These are phyloP conservation scores for Ziziphus jujuba DNA, from an alignment of 306 rosid genomes.

Conservation along the genomic window DNA sequence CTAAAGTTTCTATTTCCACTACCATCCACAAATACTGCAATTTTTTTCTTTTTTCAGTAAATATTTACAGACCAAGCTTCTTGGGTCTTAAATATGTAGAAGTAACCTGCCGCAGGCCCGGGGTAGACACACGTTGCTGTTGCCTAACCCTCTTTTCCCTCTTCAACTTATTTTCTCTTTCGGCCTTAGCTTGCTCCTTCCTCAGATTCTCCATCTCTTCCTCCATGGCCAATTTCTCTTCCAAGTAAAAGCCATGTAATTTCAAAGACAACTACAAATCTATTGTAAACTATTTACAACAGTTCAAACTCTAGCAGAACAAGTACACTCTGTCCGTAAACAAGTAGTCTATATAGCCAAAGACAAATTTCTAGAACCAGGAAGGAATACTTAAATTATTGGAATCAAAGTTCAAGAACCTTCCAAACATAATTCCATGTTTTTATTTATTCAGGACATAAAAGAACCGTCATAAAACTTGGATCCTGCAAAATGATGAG, in stretches of 20 bases:
- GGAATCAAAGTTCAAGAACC: too few relatives aligned
- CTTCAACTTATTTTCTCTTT: constrained; percentile 46
- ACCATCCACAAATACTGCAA: too few relatives aligned
- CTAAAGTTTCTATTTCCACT: too few relatives aligned
- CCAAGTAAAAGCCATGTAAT: constrained; percentile 8
- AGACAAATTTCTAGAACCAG: not conserved
- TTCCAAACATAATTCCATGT: too few relatives aligned
- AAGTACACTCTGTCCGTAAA: not conserved
- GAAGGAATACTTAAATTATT: not conserved
- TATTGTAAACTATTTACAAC: too few relatives aligned
- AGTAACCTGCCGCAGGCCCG: constrained; percentile 75
- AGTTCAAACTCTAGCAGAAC: not conserved
- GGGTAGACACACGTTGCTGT: constrained; percentile 73
- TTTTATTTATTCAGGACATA: too few relatives aligned
- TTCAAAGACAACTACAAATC: too few relatives aligned
- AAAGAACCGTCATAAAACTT: not conserved
- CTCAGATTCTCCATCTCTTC: too few relatives aligned
- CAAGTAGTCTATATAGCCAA: not conserved
- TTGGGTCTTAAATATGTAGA: constrained; percentile 82
- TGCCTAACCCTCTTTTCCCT: constrained; percentile 59
- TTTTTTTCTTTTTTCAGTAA: too few relatives aligned
- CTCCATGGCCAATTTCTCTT: too few relatives aligned
- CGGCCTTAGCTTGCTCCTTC: too few relatives aligned
- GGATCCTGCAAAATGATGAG: not conserved
- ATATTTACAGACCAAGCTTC: constrained; percentile 59